A percentile compares a stretch with the other conserved stretches of the same genome.
Conservation (phyloP, 768 basidiomycete species). For the Lactarius sanguifluus region DNA sequence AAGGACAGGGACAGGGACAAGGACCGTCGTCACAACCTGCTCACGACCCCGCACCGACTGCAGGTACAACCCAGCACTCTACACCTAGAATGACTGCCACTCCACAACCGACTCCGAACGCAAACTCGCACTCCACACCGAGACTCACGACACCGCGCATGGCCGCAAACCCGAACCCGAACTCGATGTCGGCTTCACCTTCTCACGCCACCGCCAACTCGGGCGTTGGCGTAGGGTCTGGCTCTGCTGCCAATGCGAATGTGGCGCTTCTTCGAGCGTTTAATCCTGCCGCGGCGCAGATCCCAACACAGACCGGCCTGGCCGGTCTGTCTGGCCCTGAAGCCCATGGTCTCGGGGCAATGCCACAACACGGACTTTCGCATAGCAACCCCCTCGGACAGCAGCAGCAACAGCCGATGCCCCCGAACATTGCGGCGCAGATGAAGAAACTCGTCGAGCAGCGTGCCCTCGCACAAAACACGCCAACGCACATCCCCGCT, state of each 20-base stretch:
- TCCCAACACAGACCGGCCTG: conserved; percentile 11
- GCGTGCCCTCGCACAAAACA: conserved; percentile 11
- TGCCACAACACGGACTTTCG: conserved; percentile 6
- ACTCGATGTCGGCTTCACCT: conserved; percentile 3
- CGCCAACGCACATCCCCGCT: background rate
- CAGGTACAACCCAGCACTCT: conserved; percentile 12
- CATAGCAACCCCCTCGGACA: conserved; percentile 11
- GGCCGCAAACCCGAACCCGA: conserved; percentile 12
- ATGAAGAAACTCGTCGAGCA: conserved; percentile 28
- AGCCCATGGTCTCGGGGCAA: background rate
- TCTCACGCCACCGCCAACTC: background rate
- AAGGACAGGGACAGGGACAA: conserved; percentile 10
- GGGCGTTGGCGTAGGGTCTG: background rate
- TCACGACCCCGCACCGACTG: conserved; percentile 6
- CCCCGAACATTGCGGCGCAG: conserved; percentile 23
- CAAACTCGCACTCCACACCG: conserved; percentile 17
- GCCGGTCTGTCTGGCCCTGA: background rate
- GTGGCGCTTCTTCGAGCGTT: conserved; percentile 13
- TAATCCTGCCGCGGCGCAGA: conserved; percentile 13
- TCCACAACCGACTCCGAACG: conserved; percentile 11
- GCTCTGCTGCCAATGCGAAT: conserved; percentile 8
- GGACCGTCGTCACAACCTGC: conserved; percentile 9
- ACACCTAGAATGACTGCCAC: conserved; percentile 14
- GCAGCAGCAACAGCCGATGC: conserved; percentile 4
- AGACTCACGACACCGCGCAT: conserved; percentile 15